Evolutionary conservation across 148 eudicot genomes (phyloP).

Genomic region (Camellia lanceoleosa): DNA sequence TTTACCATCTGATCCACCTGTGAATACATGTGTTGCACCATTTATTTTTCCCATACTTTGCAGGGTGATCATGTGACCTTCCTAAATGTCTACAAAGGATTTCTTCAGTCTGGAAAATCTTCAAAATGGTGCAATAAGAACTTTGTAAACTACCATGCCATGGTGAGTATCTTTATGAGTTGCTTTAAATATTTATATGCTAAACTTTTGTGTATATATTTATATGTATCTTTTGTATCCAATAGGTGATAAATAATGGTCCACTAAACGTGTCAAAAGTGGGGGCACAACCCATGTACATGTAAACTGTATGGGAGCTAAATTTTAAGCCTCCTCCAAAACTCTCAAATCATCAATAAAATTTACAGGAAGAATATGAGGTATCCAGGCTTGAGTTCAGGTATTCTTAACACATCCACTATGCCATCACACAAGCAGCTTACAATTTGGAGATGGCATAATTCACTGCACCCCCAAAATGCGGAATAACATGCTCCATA

Average conservation of each 20-base stretch:
- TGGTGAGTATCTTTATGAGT: constrained; percentile 51
- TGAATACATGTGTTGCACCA: constrained; percentile 1
- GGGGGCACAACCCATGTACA: neutral
- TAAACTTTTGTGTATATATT: neutral
- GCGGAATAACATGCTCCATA: too few species aligned
- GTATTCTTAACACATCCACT: neutral
- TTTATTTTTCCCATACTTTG: constrained; percentile 17
- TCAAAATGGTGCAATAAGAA: constrained; percentile 94
- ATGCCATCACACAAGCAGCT: too few species aligned
- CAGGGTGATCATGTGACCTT: constrained; percentile 99
- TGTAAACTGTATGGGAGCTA: neutral
- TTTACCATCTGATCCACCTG: neutral
- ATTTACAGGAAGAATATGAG: neutral
- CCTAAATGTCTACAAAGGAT: constrained; percentile 92
- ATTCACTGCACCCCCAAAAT: too few species aligned
- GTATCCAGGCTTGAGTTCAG: neutral
- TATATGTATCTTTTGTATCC: neutral
- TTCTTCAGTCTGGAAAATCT: constrained; percentile 78
- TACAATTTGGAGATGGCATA: too few species aligned
- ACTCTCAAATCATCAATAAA: neutral
- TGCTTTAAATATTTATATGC: neutral
- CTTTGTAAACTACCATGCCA: constrained; percentile 89
- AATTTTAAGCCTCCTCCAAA: neutral
- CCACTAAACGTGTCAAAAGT: neutral
- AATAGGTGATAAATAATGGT: neutral